These are phyloP conservation scores for Suillus subluteus DNA, from an alignment of 768 basidiomycete species.

Conservation along the genomic window DNA sequence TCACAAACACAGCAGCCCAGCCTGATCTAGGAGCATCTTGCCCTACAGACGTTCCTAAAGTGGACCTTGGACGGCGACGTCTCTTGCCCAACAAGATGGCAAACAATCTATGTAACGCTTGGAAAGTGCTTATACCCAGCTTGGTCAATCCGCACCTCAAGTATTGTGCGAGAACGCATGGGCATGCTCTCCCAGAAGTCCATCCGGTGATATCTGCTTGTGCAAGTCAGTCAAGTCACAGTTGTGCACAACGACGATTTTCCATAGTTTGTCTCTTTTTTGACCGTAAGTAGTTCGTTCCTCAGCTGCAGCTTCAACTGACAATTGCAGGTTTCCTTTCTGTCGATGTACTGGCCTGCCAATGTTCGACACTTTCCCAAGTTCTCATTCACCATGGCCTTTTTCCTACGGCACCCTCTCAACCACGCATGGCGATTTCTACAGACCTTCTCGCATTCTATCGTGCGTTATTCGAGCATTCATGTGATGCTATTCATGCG, in stretches of 20 bases:
- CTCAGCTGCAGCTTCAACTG: too few relatives aligned
- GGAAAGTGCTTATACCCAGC: slow-evolving; percentile 1
- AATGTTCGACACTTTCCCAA: slow-evolving; percentile 24
- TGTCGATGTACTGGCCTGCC: slow-evolving; percentile 22
- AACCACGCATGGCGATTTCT: slow-evolving; percentile 22
- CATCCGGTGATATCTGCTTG: not conserved
- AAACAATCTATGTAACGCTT: not conserved
- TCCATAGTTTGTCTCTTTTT: slow-evolving; percentile 6
- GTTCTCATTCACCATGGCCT: slow-evolving; percentile 35
- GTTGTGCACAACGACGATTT: not conserved
- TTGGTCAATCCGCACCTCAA: not conserved
- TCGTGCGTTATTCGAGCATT: slow-evolving; percentile 36
- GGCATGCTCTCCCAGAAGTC: not conserved
- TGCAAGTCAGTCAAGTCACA: too few relatives aligned
- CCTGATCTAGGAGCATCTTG: not conserved
- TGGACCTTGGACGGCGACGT: not conserved
- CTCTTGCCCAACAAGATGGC: not conserved
- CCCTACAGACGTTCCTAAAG: not conserved
- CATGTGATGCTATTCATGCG: slow-evolving; percentile 33
- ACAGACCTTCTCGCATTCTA: slow-evolving; percentile 39
- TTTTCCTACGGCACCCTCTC: slow-evolving; percentile 34
- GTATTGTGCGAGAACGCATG: not conserved
- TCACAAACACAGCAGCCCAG: not conserved
- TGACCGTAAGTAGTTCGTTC: slow-evolving; percentile 2
- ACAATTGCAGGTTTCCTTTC: slow-evolving; percentile 21